A percentile compares a stretch with the other conserved stretches of the same genome.
phyloP scores from a whole-genome alignment of 257 asterid species.

The Jacaranda mimosifolia region DNA sequence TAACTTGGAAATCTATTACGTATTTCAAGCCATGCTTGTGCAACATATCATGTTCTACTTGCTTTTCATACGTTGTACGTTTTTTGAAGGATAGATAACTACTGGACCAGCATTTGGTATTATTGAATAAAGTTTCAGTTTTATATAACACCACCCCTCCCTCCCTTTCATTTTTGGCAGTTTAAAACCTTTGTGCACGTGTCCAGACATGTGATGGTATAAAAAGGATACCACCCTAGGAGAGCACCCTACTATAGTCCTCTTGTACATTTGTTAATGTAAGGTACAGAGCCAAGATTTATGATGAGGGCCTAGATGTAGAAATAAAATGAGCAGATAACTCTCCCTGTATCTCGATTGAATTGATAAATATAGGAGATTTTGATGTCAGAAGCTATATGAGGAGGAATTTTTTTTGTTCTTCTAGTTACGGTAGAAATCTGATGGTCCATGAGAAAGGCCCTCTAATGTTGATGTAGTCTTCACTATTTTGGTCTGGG shows the following conservation, averaged over 20 bases:
- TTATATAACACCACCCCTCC: too few species aligned
- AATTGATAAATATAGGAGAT: background rate
- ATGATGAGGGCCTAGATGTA: background rate
- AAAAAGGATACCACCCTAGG: too few species aligned
- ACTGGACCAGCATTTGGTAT: slow-evolving; percentile 3
- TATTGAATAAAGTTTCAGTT: background rate
- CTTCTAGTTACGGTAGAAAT: background rate
- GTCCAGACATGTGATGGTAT: too few species aligned
- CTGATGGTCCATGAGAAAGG: background rate
- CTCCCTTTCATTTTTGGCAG: too few species aligned
- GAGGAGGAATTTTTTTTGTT: background rate
- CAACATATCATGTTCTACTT: background rate
- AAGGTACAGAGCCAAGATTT: too few species aligned
- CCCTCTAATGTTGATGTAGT: background rate
- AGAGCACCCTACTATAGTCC: too few species aligned
- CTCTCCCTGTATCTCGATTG: background rate
- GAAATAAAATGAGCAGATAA: background rate
- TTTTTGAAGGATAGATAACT: background rate
- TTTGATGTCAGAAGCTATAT: background rate
- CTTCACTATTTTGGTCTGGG: background rate
- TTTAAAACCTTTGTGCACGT: too few species aligned
- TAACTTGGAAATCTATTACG: background rate
- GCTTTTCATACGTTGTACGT: background rate
- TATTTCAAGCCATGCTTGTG: background rate
- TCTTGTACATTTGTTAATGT: too few species aligned